These are phyloP conservation scores for Pythium aristosporum DNA, from an alignment of 352 stramenopile genomes.

Conservation along the genomic window DNA sequence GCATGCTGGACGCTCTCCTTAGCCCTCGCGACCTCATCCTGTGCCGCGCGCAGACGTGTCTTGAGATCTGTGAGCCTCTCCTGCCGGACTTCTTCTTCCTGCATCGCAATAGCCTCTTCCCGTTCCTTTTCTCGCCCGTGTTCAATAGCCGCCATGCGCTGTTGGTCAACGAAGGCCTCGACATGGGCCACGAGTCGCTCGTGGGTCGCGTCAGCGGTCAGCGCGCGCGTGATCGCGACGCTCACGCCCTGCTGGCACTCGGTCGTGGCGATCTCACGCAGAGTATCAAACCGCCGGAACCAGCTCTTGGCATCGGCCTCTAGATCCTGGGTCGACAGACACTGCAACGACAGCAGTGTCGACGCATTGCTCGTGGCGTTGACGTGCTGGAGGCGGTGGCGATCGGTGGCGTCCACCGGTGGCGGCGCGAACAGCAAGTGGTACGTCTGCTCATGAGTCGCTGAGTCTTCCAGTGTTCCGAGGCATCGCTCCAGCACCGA, in stretches of 20 bases:
- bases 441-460: constrained; percentile 32
- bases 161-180: constrained; percentile 30
- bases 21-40: constrained; percentile 35
- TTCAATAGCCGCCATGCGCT: constrained; percentile 10
- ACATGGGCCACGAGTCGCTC: constrained; percentile 36
- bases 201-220: constrained; percentile 35
- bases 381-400: constrained; percentile 52
- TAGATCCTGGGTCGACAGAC: constrained; percentile 30
- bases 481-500: constrained; percentile 57
- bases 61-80: constrained; percentile 36
- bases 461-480: constrained; percentile 50
- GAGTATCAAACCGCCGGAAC: constrained; percentile 50
- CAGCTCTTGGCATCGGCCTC: constrained; percentile 35
- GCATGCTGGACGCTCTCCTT: constrained; percentile 48
- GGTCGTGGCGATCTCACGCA: constrained; percentile 35
- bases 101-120: constrained; percentile 30
- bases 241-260: constrained; percentile 8
- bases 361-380: constrained; percentile 44
- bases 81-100: constrained; percentile 43
- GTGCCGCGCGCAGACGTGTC: constrained; percentile 33
- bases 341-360: constrained; percentile 60
- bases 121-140: constrained; percentile 27
- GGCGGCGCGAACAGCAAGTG: constrained; percentile 58
- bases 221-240: constrained; percentile 13
- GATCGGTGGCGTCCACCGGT: constrained; percentile 41